Conservation (phyloP, 805 yeast genomes). For the Lipomyces yamanashiensis region DNA sequence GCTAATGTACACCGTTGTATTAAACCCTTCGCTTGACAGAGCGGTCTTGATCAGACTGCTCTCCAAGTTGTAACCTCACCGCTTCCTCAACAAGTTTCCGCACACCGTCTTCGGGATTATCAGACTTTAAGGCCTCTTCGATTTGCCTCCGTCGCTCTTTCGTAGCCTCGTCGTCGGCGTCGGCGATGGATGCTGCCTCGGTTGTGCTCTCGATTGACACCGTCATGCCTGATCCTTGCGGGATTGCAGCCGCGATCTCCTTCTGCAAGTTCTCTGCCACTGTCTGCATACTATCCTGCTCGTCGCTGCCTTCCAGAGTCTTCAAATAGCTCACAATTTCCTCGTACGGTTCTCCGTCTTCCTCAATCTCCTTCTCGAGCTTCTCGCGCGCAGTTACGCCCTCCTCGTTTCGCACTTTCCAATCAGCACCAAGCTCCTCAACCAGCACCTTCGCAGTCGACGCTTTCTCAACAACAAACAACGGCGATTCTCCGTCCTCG, state of each 20-base stretch:
- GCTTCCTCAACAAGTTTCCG: slow-evolving; percentile 69
- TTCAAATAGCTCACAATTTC: slow-evolving; percentile 71
- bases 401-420: slow-evolving; percentile 65
- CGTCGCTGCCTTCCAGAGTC: slow-evolving; percentile 47
- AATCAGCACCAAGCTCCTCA: slow-evolving; percentile 71
- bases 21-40: background rate
- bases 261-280: slow-evolving; percentile 27
- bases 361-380: slow-evolving; percentile 56
- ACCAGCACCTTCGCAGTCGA: slow-evolving; percentile 68
- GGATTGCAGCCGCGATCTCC: slow-evolving; percentile 16
- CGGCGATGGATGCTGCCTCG: slow-evolving; percentile 25
- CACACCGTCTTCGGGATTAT: slow-evolving; percentile 78
- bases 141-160: slow-evolving; percentile 56
- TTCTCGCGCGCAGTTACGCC: slow-evolving; percentile 58
- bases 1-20: background rate
- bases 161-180: slow-evolving; percentile 34
- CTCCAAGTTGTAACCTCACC: slow-evolving; percentile 48
- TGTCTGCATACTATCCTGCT: slow-evolving; percentile 21
- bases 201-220: slow-evolving; percentile 26
- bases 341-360: slow-evolving; percentile 77
- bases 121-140: slow-evolving; percentile 74
- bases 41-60: background rate
- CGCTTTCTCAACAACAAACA: slow-evolving; percentile 84
- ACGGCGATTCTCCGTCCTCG: slow-evolving; percentile 91
- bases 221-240: slow-evolving; percentile 27